Evolutionary conservation across 2,329 filamentous ascomycete genomes (phyloP).

Genomic region (Didymella lethalis): DNA sequence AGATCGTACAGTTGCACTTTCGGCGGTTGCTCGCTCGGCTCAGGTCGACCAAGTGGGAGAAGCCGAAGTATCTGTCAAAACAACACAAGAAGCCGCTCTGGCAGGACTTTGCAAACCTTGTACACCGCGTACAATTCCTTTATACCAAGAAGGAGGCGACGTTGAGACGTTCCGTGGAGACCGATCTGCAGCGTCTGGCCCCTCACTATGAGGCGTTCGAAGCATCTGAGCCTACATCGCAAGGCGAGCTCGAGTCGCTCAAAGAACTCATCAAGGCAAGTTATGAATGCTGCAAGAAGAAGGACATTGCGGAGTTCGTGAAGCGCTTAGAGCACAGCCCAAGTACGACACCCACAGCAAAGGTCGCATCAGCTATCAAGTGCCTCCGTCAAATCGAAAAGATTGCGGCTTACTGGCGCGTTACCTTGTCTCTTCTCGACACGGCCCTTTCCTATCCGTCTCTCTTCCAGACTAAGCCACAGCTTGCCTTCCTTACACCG

Average conservation of each 20-base stretch:
- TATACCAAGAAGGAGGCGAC: slow-evolving; percentile 12
- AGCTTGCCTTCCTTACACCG: slow-evolving; percentile 10
- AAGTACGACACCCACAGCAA: slow-evolving; percentile 12
- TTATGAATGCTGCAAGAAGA: slow-evolving; percentile 5
- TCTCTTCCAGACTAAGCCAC: not conserved
- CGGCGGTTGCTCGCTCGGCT: slow-evolving; percentile 18
- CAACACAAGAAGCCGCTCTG: slow-evolving; percentile 19
- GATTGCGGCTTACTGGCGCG: slow-evolving; percentile 16
- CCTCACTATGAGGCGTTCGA: slow-evolving; percentile 11
- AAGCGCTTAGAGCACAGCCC: slow-evolving; percentile 11
- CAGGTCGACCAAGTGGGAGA: slow-evolving; percentile 16
- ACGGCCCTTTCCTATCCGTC: not conserved
- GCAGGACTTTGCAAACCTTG: slow-evolving; percentile 13
- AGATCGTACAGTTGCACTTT: slow-evolving; percentile 8
- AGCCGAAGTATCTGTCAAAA: slow-evolving; percentile 15
- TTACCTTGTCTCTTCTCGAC: slow-evolving; percentile 1
- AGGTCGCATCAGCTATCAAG: slow-evolving; percentile 21
- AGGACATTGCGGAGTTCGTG: slow-evolving; percentile 8
- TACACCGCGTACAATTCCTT: slow-evolving; percentile 14
- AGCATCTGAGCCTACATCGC: not conserved
- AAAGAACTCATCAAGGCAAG: slow-evolving; percentile 12
- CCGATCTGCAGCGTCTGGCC: not conserved
- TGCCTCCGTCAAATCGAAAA: slow-evolving; percentile 18
- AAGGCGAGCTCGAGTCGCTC: not conserved
- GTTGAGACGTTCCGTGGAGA: slow-evolving; percentile 4